Conservation (phyloP, 495 filamentous ascomycete genomes). For the Podospora pseudocomata region DNA sequence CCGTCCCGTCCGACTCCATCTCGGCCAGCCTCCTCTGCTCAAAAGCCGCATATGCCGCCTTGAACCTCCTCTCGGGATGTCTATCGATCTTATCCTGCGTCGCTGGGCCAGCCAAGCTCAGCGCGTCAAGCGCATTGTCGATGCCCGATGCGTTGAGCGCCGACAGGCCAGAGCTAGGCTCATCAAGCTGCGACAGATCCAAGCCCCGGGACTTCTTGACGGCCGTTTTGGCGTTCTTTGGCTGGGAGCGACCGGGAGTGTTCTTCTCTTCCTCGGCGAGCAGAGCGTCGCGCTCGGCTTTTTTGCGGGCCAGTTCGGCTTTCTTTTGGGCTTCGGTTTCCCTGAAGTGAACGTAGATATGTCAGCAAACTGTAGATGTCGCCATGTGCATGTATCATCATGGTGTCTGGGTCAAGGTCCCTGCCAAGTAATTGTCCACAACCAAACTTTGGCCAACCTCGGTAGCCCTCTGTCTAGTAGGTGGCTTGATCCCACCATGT, state of each 20-base stretch:
- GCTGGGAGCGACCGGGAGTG: conserved; percentile 56
- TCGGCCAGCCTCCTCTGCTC: conserved; percentile 82
- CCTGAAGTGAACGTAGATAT: conserved; percentile 40
- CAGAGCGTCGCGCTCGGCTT: conserved; percentile 79
- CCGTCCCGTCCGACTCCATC: conserved; percentile 69
- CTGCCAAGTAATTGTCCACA: background rate
- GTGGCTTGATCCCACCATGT: background rate
- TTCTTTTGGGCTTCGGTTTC: conserved; percentile 84
- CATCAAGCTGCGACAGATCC: conserved; percentile 66
- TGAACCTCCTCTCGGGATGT: conserved; percentile 80
- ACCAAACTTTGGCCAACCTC: background rate
- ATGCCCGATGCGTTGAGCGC: conserved; percentile 78
- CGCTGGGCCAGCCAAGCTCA: conserved; percentile 56
- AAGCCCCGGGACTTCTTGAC: conserved; percentile 67
- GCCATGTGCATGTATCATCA: background rate
- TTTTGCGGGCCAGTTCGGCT: conserved; percentile 78
- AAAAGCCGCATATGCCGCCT: conserved; percentile 82
- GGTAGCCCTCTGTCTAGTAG: background rate
- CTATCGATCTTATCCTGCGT: conserved; percentile 65
- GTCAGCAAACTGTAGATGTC: conserved; percentile 16
- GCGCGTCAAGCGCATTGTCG: conserved; percentile 84
- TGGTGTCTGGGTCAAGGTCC: background rate
- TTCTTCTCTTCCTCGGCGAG: conserved; percentile 82
- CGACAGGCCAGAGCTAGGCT: conserved; percentile 37
- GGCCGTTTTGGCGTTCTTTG: conserved; percentile 56